Conservation (phyloP, 345 rosid genomes). For the Brassica cretica region DNA sequence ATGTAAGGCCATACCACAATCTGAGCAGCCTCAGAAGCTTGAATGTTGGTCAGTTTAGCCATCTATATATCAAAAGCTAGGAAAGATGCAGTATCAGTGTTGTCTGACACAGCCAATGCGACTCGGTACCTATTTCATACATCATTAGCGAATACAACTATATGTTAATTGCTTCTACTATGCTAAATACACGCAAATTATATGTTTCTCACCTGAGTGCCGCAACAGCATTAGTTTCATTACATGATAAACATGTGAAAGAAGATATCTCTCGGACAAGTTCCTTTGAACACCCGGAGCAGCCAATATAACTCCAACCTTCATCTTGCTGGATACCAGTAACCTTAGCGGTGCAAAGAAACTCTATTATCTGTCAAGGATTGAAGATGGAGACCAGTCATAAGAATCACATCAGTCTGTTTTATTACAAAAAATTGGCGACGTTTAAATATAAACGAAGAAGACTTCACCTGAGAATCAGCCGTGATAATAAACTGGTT, state of each 20-base stretch:
- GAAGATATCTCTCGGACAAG: background rate
- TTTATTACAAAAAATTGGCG: too few species aligned
- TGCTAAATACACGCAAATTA: too few species aligned
- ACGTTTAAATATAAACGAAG: too few species aligned
- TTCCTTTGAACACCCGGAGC: background rate
- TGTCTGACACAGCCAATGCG: background rate
- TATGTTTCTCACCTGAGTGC: background rate
- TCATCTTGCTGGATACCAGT: background rate
- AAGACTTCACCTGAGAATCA: too few species aligned
- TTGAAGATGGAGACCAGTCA: too few species aligned
- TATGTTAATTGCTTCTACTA: background rate
- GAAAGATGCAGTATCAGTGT: background rate
- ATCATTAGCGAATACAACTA: too few species aligned
- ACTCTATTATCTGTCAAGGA: too few species aligned
- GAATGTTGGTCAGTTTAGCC: background rate
- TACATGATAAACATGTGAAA: background rate
- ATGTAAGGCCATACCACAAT: background rate
- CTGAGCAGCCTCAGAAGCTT: background rate
- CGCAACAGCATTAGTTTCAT: background rate
- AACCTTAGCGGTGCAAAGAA: too few species aligned
- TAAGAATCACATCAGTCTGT: too few species aligned
- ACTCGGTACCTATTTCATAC: background rate
- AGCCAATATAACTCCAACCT: background rate
- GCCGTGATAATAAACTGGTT: too few species aligned
- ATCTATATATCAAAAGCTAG: background rate